Evolutionary conservation across 768 basidiomycete species (phyloP).

Genomic region (Termitomyces bulborhizus): DNA sequence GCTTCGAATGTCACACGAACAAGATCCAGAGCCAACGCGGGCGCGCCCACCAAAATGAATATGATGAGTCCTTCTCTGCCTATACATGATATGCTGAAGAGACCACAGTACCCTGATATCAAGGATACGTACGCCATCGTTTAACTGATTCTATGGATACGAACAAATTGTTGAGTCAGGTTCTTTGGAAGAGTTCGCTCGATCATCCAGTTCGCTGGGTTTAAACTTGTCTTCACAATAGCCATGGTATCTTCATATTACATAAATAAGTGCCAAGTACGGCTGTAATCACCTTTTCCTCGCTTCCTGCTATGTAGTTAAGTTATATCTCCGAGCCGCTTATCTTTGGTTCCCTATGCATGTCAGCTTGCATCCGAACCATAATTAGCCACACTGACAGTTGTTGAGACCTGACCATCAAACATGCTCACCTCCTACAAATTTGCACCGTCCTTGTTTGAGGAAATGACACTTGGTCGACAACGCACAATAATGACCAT

Average conservation of each 20-base stretch:
- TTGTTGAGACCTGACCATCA: background rate
- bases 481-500: conserved; percentile 46
- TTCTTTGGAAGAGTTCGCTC: conserved; percentile 21
- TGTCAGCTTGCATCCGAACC: conserved; percentile 25
- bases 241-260: background rate
- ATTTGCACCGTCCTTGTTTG: conserved; percentile 56
- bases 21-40: conserved; percentile 10
- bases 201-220: conserved; percentile 22
- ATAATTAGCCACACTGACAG: conserved; percentile 14
- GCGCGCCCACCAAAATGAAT: conserved; percentile 6
- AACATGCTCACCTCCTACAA: conserved; percentile 43
- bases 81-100: conserved; percentile 5
- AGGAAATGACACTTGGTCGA: conserved; percentile 37
- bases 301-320: background rate
- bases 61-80: conserved; percentile 6
- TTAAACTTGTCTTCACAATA: conserved; percentile 10
- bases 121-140: conserved; percentile 7
- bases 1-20: conserved; percentile 41
- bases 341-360: conserved; percentile 32
- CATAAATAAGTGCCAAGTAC: background rate
- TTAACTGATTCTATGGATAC: conserved; percentile 4
- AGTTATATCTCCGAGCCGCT: conserved; percentile 6
- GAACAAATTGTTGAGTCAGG: conserved; percentile 17
- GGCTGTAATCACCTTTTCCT: background rate
- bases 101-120: conserved; percentile 12